Evolutionary conservation across 805 yeast species (phyloP).

Genomic region (Saccharomycopsis microspora): DNA sequence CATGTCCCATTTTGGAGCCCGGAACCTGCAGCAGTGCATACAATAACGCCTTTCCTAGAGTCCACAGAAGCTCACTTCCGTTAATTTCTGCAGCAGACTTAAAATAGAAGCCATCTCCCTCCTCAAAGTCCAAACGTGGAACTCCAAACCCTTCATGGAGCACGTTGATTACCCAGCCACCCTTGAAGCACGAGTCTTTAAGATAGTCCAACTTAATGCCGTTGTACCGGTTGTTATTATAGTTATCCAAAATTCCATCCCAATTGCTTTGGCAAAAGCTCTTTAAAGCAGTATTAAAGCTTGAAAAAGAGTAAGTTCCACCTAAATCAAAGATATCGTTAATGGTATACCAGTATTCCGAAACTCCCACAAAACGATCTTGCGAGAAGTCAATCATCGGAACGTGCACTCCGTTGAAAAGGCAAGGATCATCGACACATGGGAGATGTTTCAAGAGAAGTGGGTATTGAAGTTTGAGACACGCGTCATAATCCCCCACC

Average conservation of each 20-base stretch:
- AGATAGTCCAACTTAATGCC: constrained; percentile 45
- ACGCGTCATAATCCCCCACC: constrained; percentile 65
- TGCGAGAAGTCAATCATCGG: constrained; percentile 72
- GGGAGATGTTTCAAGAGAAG: constrained; percentile 68
- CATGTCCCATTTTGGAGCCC: background rate
- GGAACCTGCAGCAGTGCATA: constrained; percentile 65
- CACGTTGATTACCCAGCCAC: constrained; percentile 85
- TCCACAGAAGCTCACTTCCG: constrained; percentile 91
- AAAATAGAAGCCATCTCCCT: constrained; percentile 45
- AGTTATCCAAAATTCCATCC: constrained; percentile 38
- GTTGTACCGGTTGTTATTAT: constrained; percentile 44
- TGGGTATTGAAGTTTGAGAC: constrained; percentile 65
- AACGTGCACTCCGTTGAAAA: constrained; percentile 92
- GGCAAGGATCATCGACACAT: constrained; percentile 79
- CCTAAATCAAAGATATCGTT: constrained; percentile 83
- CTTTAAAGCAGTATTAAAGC: constrained; percentile 54
- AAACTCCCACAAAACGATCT: constrained; percentile 84
- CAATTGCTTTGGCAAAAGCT: constrained; percentile 72
- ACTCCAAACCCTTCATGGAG: constrained; percentile 87
- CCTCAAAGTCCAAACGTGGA: constrained; percentile 57
- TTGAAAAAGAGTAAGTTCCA: constrained; percentile 72
- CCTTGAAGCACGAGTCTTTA: constrained; percentile 80
- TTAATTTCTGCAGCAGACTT: constrained; percentile 72
- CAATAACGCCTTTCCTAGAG: constrained; percentile 75
- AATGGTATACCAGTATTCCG: constrained; percentile 97